Evolutionary conservation across 2,329 filamentous ascomycete genomes (phyloP).

Genomic region (Bipolaris gigantea): DNA sequence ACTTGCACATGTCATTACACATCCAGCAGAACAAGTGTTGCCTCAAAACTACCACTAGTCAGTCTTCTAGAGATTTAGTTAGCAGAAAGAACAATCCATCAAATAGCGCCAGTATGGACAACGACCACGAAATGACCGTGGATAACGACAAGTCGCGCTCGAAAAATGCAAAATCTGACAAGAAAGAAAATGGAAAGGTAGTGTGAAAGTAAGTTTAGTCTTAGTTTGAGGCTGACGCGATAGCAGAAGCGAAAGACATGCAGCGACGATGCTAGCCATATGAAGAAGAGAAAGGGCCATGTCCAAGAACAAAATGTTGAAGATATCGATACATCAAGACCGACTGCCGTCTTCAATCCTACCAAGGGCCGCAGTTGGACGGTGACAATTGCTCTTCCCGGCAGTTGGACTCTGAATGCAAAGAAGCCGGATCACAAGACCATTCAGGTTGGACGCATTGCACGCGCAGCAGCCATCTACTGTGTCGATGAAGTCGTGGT

Average conservation of each 20-base stretch:
- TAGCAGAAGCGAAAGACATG: constrained; percentile 30
- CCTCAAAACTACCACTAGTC: neutral
- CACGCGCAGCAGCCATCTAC: constrained; percentile 80
- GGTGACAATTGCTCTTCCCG: constrained; percentile 75
- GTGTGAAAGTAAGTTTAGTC: too few species aligned
- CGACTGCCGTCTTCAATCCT: constrained; percentile 69
- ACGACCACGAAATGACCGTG: constrained; percentile 2
- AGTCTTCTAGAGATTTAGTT: neutral
- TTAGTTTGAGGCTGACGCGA: neutral
- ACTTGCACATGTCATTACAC: neutral
- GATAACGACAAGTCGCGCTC: constrained; percentile 8
- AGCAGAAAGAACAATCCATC: neutral
- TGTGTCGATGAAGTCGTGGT: constrained; percentile 82
- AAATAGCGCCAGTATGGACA: neutral
- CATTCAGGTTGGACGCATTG: constrained; percentile 71
- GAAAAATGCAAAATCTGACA: constrained; percentile 5
- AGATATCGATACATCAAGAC: constrained; percentile 62
- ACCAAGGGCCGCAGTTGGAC: constrained; percentile 69
- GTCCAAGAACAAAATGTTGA: constrained; percentile 10
- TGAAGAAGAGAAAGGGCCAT: constrained; percentile 23
- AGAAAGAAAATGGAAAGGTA: constrained; percentile 17
- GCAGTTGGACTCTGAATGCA: constrained; percentile 67
- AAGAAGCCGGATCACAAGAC: constrained; percentile 76
- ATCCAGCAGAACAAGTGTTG: too few species aligned
- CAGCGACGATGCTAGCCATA: constrained; percentile 7